Evolutionary conservation across 768 basidiomycete species (phyloP).

Genomic region (Melanogaster broomeanus): DNA sequence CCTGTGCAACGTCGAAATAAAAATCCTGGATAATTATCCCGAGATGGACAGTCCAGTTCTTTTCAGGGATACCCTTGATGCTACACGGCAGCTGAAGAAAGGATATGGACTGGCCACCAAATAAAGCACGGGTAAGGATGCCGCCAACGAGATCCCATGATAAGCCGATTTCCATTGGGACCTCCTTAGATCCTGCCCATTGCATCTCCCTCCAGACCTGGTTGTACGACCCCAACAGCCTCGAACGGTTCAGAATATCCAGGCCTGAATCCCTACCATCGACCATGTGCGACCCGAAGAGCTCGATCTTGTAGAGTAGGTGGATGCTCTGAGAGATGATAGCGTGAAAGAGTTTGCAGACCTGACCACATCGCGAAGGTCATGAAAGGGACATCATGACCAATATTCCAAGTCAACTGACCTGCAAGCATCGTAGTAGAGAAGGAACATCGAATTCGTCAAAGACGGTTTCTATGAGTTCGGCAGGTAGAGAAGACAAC

Average conservation of each 20-base stretch:
- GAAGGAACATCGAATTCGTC: conserved; percentile 14
- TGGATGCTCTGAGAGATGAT: too few species aligned
- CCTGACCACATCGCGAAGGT: too few species aligned
- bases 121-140: conserved; percentile 12
- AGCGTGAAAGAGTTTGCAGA: too few species aligned
- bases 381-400: too few species aligned
- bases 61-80: conserved; percentile 11
- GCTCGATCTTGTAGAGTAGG: too few species aligned
- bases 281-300: too few species aligned
- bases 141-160: conserved; percentile 30
- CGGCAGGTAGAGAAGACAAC: conserved; percentile 8
- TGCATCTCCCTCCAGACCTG: too few species aligned
- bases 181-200: too few species aligned
- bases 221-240: too few species aligned
- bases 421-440: conserved; percentile 13
- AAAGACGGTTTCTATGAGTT: conserved; percentile 14
- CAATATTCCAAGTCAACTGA: neutral
- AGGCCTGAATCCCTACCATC: too few species aligned
- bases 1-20: conserved; percentile 23
- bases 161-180: neutral
- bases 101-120: neutral
- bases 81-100: conserved; percentile 21
- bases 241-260: too few species aligned
- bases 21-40: conserved; percentile 23
- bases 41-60: conserved; percentile 19